phyloP scores from a whole-genome alignment of 1,284 basidiomycete genomes.

The Cutaneotrichosporon mucoides region DNA sequence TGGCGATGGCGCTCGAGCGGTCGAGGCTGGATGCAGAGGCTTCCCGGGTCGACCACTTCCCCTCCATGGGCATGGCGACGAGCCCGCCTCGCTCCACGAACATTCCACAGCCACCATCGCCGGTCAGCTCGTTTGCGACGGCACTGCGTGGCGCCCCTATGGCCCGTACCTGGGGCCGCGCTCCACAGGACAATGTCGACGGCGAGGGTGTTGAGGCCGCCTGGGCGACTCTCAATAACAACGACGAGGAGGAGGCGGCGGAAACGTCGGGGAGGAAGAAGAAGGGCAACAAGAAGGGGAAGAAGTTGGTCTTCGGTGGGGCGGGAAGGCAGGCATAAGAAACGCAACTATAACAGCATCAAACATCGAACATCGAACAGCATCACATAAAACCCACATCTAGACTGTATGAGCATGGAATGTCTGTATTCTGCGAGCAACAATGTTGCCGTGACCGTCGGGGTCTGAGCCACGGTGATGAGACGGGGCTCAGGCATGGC shows the following conservation, averaged over 20 bases:
- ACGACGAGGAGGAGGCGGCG: background rate
- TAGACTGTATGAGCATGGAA: constrained; percentile 5
- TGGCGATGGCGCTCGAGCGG: constrained; percentile 4
- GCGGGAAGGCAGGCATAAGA: constrained; percentile 14
- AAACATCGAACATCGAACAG: background rate
- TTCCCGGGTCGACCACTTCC: background rate
- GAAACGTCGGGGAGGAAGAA: constrained; percentile 9
- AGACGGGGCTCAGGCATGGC: too few species aligned
- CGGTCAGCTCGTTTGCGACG: constrained; percentile 13
- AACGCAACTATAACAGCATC: background rate
- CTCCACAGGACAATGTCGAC: constrained; percentile 4
- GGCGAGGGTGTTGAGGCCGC: constrained; percentile 13
- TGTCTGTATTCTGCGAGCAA: background rate
- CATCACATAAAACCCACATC: constrained; percentile 2
- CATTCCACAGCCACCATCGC: background rate
- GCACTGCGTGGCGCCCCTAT: constrained; percentile 12
- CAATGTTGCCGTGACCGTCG: too few species aligned
- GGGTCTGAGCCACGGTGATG: too few species aligned
- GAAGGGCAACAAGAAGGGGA: constrained; percentile 18
- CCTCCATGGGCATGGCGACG: background rate
- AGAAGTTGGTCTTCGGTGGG: constrained; percentile 23
- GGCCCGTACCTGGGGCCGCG: background rate
- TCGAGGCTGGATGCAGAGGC: background rate
- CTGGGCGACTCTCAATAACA: constrained; percentile 2
- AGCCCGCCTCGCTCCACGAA: background rate